Conservation (phyloP, 2,329 filamentous ascomycete species). For the Ceratocystiopsis minuta region DNA sequence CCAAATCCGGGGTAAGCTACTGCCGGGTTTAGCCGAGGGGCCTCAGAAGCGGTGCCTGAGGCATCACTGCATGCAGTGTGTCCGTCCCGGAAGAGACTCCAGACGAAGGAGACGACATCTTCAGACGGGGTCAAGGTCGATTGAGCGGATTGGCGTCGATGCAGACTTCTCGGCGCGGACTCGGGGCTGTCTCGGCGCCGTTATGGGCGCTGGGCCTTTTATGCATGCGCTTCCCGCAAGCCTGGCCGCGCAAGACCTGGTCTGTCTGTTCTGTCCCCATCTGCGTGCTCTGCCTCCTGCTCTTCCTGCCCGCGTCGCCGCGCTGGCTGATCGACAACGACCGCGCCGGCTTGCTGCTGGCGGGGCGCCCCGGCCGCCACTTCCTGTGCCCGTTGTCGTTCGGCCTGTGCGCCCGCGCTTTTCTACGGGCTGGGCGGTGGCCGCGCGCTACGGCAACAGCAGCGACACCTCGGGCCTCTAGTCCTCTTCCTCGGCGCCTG, state of each 20-base stretch:
- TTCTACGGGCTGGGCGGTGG: slow-evolving; percentile 16
- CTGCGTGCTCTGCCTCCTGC: slow-evolving; percentile 7
- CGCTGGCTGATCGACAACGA: slow-evolving; percentile 18
- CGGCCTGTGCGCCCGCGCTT: slow-evolving; percentile 2
- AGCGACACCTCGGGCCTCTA: slow-evolving; percentile 1
- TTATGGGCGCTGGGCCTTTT: slow-evolving; percentile 2
- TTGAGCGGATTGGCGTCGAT: no score
- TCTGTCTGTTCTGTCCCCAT: slow-evolving; percentile 7
- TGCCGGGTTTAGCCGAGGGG: no score
- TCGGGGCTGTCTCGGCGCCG: no score
- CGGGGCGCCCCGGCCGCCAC: slow-evolving; percentile 11
- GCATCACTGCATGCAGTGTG: no score
- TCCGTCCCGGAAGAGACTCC: no score
- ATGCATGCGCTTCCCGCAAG: no score
- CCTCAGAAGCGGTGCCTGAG: no score
- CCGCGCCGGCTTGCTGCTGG: slow-evolving; percentile 12
- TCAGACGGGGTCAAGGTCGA: no score
- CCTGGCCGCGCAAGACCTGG: no score
- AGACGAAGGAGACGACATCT: no score
- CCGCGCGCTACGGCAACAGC: slow-evolving; percentile 14
- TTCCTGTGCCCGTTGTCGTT: slow-evolving; percentile 25
- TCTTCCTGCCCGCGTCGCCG: slow-evolving; percentile 14
- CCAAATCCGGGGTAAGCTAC: no score
- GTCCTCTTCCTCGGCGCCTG: slow-evolving; percentile 33
- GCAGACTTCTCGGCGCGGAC: no score